Evolutionary conservation across 2,329 filamentous ascomycete genomes (phyloP), one percentile per base, ranked within the genome.

Genomic region (Metarhizium rileyi): DNA sequence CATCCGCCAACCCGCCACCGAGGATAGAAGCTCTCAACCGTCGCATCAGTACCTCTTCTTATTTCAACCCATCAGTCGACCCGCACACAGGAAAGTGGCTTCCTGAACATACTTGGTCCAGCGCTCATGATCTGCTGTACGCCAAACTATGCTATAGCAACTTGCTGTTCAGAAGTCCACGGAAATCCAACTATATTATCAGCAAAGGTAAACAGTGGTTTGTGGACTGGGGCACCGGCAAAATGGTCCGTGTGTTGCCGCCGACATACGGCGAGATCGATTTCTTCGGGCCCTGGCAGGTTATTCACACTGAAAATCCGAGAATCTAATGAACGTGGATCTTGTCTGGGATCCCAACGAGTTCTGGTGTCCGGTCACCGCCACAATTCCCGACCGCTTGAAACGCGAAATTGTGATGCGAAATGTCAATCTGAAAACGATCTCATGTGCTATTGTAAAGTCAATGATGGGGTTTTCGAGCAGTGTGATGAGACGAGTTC

Each of bases 71-170:
- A 27, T 69, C 67, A 22, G 63, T 76, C 49, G 70, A 75, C 52
- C 67, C 70, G 6, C 66, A 67, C 40, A 74, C 74, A 12, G 77
- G 67, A 36, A 81, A 81, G 60, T 81, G 78, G 78, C 65, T 70
- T 44, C 78, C 78, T 2, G 66, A 71, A 51, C 76, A 80, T 56
- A 64, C 68, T 47, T 80, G 77, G 77, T 75, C 75, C 5, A 65
- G 66, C 42, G 71, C 71, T 30, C 77, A 81, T 62, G 78, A 81
- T 56, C 69, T 79, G 63, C 65, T 80, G 26, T 81, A 81, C 52
- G 78, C 78, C 47, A 78, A 77, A 61, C 68, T 79, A 9, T 81
- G 78, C 63, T 80, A 80, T 61, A 73, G 74, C n/a, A 75, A 78
- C 46, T 65, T 81, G 9, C 67, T 79, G 23, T 77, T 76, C 60